Base-by-base conservation (phyloP, 257 asterid species). In the Buddleja alternifolia region DNA sequence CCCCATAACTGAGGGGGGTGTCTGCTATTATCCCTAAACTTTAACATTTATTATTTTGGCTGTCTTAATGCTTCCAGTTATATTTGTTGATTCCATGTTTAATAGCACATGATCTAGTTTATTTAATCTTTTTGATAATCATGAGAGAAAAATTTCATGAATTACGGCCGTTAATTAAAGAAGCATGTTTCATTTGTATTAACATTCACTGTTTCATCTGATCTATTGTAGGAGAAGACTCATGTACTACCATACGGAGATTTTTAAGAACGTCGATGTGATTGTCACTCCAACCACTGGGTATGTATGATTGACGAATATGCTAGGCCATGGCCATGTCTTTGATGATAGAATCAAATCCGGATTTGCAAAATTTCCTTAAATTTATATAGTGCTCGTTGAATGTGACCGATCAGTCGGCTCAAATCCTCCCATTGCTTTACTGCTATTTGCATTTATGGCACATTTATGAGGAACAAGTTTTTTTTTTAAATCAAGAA, bases 241-340 rank as follows among this genome's bases (percentile, higher is more conserved):
- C 73, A 90, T 93, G 99, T 52, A 88, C 82, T 90, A 84, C 82
- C 87, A 82, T 74, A 85, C 67, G 84, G 96, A 90, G 83, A 78
- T 81, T 34, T 89, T 90, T 67, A 87, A 86, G 72, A 80, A 80
- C 75, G 99, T 87, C 80, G 99, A 94, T 76, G 80, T 91, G 63
- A 90, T 94, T 75, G 90, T 94, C 72, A 89, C 97, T 71, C 97
- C 99, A 48, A 94, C 99, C 36, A 86, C 99, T 0, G 97, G 97
- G 99, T 94, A 88, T 6, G 89, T n/a, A 72, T 55, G 62, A 69
- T 41, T 44, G 51, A 61, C 59, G 25, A 51, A 50, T 51, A 40
- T 12, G 41, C 50, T 24, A 56, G n/a, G 39, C 54, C 20, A 47
- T 42, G 52, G 42, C 54, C 29, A 20, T 47, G 57, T 47, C 57